Evolutionary conservation across 208 protist species (phyloP).

Genomic region (Trichomonas tenax): DNA sequence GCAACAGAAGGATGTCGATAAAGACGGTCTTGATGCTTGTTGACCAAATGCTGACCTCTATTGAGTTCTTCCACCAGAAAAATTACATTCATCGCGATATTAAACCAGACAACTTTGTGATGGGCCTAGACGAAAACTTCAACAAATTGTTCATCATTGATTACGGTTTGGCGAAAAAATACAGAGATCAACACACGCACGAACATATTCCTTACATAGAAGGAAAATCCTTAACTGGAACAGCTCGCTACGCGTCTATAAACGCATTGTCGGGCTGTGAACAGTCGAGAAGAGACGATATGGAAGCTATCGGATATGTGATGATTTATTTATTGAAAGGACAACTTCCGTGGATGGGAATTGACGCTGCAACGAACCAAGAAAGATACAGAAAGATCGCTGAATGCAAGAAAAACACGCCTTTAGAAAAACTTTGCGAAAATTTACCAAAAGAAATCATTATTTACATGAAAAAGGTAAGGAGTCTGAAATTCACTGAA

Average conservation of each 20-base stretch:
- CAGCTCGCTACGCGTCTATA: conserved; percentile 93
- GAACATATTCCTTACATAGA: conserved; percentile 97
- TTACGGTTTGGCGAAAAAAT: conserved; percentile 89
- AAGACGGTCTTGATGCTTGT: conserved; percentile 96
- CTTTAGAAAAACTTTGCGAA: conserved; percentile 79
- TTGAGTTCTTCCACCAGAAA: conserved; percentile 87
- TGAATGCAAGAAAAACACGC: conserved; percentile 50
- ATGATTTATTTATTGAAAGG: conserved; percentile 96
- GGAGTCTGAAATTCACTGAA: conserved; percentile 85
- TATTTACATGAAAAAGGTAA: conserved; percentile 84
- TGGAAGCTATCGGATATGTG: conserved; percentile 88
- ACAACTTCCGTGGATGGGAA: conserved; percentile 47
- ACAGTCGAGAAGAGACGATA: conserved; percentile 46
- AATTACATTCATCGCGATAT: conserved; percentile 90
- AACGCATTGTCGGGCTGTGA: conserved; percentile 97
- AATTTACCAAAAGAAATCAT: conserved; percentile 65
- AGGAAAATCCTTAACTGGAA: conserved; percentile 95
- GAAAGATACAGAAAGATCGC: not conserved
- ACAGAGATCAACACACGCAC: conserved; percentile 86
- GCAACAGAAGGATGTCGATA: conserved; percentile 50
- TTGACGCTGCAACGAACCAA: not conserved
- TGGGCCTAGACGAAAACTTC: conserved; percentile 62
- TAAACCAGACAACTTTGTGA: conserved; percentile 95
- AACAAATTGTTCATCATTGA: conserved; percentile 33
- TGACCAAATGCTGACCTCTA: conserved; percentile 78